A percentile compares a stretch with the other conserved stretches of the same genome.
Conservation (phyloP, 2,329 filamentous ascomycete genomes). For the Thelonectria discophora region DNA sequence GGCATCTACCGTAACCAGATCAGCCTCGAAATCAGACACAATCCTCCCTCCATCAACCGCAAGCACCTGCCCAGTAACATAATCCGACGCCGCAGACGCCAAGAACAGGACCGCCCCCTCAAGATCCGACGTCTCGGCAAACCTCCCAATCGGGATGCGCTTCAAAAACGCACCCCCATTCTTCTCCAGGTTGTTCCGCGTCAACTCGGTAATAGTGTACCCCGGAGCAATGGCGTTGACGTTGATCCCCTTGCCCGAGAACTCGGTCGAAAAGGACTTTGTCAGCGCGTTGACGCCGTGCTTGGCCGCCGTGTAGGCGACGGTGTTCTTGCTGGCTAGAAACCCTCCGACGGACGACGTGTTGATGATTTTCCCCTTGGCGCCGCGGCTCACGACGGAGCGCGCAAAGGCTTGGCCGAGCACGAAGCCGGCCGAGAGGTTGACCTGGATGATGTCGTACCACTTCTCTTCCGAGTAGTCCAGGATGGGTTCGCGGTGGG, state of each 20-base stretch:
- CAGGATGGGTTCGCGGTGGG: not conserved
- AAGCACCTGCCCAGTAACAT: not conserved
- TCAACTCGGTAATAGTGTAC: not conserved
- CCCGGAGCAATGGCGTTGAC: not conserved
- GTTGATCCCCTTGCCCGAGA: not conserved
- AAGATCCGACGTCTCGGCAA: not conserved
- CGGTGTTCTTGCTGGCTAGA: not conserved
- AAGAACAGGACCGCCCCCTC: not conserved
- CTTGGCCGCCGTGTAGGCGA: not conserved
- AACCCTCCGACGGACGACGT: not conserved
- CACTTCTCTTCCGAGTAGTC: not conserved
- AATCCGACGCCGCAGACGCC: not conserved
- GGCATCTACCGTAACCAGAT: not conserved
- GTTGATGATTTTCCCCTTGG: not conserved
- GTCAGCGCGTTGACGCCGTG: conserved; percentile 1
- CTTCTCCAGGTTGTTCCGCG: not conserved
- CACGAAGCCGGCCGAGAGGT: not conserved
- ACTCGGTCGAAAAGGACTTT: not conserved
- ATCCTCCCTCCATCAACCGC: not conserved
- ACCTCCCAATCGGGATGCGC: not conserved
- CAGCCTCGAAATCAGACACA: not conserved
- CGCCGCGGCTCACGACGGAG: not conserved
- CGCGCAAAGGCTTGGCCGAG: conserved; percentile 1
- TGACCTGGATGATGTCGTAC: conserved; percentile 1
- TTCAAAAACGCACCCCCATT: not conserved